Conservation (phyloP, 192 early-diverging fungal genomes). For the Jimgerdemannia flammicorona region DNA sequence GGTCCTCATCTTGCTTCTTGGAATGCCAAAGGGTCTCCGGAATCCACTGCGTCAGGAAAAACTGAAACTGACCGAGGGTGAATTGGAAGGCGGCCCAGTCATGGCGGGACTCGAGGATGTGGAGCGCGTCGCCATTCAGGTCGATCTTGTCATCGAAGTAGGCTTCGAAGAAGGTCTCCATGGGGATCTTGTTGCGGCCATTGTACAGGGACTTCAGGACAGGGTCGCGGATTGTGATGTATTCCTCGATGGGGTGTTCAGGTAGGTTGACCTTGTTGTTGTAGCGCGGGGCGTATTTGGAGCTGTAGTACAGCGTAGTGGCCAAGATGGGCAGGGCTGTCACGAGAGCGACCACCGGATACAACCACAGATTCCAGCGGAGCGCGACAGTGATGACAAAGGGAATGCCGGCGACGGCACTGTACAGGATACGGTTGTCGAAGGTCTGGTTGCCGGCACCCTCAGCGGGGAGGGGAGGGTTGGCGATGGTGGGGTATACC, state of each 20-base stretch:
- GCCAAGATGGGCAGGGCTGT: constrained; percentile 74
- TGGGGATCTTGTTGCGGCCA: constrained; percentile 87
- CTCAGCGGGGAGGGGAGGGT: constrained; percentile 70
- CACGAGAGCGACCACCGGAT: constrained; percentile 55
- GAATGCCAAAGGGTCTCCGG: constrained; percentile 97
- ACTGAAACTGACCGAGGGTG: constrained; percentile 81
- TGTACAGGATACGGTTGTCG: constrained; percentile 67
- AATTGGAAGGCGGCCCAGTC: constrained; percentile 93
- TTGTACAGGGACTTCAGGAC: constrained; percentile 69
- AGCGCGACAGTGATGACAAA: constrained; percentile 58
- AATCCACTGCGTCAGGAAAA: constrained; percentile 95
- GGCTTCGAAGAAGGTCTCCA: constrained; percentile 96
- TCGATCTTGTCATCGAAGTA: constrained; percentile 98
- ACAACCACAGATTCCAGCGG: constrained; percentile 58
- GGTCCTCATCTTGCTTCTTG: constrained; percentile 95
- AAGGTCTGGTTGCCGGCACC: constrained; percentile 82
- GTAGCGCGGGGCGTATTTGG: constrained; percentile 59
- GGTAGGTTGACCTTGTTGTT: constrained; percentile 72
- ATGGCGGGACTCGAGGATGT: constrained; percentile 86
- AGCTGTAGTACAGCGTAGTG: constrained; percentile 60
- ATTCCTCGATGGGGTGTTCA: constrained; percentile 76
- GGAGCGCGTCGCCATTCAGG: constrained; percentile 81
- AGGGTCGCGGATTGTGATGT: constrained; percentile 86
- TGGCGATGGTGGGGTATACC: constrained; percentile 46
- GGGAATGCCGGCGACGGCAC: constrained; percentile 60